Conservation (phyloP, 768 basidiomycete species). For the Lactifluus volemus region DNA sequence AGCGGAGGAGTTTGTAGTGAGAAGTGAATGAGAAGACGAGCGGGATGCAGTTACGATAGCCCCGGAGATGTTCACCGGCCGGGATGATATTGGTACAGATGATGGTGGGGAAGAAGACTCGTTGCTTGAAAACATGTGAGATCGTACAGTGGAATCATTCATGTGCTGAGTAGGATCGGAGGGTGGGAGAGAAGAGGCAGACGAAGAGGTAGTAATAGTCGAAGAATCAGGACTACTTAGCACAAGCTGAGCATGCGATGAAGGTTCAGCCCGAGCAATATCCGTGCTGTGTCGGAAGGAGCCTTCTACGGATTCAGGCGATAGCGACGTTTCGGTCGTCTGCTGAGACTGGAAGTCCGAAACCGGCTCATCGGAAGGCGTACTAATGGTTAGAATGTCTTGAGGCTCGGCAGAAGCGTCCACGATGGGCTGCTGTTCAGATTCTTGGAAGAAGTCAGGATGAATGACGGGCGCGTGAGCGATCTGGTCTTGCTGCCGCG, state of each 20-base stretch:
- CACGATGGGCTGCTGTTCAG: slow-evolving; percentile 13
- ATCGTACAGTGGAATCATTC: not conserved
- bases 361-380: not conserved
- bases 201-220: not conserved
- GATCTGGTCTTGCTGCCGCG: slow-evolving; percentile 31
- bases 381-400: not conserved
- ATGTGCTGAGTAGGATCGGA: not conserved
- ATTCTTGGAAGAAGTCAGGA: slow-evolving; percentile 23
- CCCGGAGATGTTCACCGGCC: not conserved
- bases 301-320: not conserved
- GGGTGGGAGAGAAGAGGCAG: not conserved
- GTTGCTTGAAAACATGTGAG: slow-evolving; percentile 1
- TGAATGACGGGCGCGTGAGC: slow-evolving; percentile 3
- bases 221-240: not conserved
- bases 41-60: not conserved
- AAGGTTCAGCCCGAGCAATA: not conserved
- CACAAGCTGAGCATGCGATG: not conserved
- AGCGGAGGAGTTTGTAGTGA: slow-evolving; percentile 11
- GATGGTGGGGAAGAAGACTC: not conserved
- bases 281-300: slow-evolving; percentile 15
- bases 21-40: not conserved
- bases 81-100: slow-evolving; percentile 13
- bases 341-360: not conserved
- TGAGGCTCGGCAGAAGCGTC: slow-evolving; percentile 1
- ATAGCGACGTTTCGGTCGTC: not conserved